Evolutionary conservation across 2,329 filamentous ascomycete genomes (phyloP).

Genomic region (Hypoxylon sp.): DNA sequence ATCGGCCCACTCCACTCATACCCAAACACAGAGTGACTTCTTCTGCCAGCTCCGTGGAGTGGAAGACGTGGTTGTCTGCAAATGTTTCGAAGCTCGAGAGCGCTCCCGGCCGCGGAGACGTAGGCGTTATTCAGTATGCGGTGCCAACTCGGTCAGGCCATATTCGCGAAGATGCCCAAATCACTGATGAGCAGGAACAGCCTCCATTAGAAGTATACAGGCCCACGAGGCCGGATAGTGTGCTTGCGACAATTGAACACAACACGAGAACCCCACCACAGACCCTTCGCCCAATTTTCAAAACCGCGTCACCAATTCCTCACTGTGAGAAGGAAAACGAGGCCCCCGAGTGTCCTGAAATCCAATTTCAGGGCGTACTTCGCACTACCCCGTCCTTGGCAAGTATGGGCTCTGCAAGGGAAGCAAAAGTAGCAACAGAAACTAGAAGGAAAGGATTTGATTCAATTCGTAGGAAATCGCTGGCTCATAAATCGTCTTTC

Average conservation of each 20-base stretch:
- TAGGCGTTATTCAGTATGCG: conserved; percentile 33
- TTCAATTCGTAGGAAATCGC: conserved; percentile 27
- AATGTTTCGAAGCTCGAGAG: conserved; percentile 65
- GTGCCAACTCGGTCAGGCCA: conserved; percentile 57
- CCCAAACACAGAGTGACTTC: conserved; percentile 52
- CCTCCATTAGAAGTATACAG: conserved; percentile 37
- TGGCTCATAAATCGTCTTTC: conserved; percentile 43
- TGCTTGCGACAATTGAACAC: conserved; percentile 23
- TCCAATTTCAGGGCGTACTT: conserved; percentile 27
- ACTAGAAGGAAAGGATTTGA: conserved; percentile 27
- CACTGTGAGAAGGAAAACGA: conserved; percentile 38
- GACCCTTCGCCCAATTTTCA: neutral
- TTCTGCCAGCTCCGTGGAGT: conserved; percentile 61
- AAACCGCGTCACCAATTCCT: neutral
- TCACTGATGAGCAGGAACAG: conserved; percentile 58
- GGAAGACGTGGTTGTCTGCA: conserved; percentile 69
- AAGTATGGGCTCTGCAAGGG: conserved; percentile 23
- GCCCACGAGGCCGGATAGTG: conserved; percentile 32
- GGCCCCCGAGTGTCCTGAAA: conserved; percentile 19
- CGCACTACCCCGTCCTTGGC: conserved; percentile 37
- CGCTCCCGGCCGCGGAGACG: conserved; percentile 33
- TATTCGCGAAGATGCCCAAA: conserved; percentile 66
- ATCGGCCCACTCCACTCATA: conserved; percentile 46
- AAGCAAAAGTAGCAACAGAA: conserved; percentile 10
- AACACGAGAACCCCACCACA: conserved; percentile 21